Evolutionary conservation across 2,329 filamentous ascomycete genomes (phyloP), one percentile per base, ranked within the genome.

Genomic region (Aspergillus quadrilineatus): DNA sequence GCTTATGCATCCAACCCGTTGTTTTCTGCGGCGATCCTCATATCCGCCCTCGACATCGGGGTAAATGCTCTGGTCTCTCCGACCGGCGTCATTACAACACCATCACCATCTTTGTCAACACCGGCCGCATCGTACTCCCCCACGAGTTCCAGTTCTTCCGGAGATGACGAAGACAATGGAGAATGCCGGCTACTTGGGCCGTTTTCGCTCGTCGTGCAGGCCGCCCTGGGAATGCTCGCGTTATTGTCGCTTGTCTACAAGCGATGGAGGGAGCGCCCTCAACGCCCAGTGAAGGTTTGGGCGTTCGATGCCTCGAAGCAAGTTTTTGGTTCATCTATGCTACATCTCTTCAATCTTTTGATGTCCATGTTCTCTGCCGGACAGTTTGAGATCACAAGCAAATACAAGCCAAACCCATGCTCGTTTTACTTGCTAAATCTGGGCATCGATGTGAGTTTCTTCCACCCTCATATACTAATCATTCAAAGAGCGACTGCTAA

Each of bases 291-390:
- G 69, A 96, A 95, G 81, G 92, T 99, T 63, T 99, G 94, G 93
- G 92, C 90, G 73, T 99, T 97, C 73, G 94, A 99, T 71, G 94
- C 87, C 26, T 96, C 91, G 32, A 99, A 99, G 79, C 94, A 99
- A 79, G 91, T 99, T 53, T 89, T 97, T 68, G 94, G 94, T 22
- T 95, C 92, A 30, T 87, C 92, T 45, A 82, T 99, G 72, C 86
- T 97, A 34, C 94, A 99, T 76, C 81, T 93, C 44, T 90, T 92
- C 64, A 99, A 99, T 71, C 82, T 99, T 52, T 85, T 96, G 73
- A 96, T 99, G 89, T 95, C 91, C 46, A 91, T 97, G 89, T 82
- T 99, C 64, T 95, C 91, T 1, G 93, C 90, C 53, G 92, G 92
- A 3, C 86, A 89, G 66, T 89, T 97, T 36, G 71, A 76, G 39